phyloP scores from a whole-genome alignment of 2,329 filamentous ascomycete genomes.

The Trichocomaceae sp. region DNA sequence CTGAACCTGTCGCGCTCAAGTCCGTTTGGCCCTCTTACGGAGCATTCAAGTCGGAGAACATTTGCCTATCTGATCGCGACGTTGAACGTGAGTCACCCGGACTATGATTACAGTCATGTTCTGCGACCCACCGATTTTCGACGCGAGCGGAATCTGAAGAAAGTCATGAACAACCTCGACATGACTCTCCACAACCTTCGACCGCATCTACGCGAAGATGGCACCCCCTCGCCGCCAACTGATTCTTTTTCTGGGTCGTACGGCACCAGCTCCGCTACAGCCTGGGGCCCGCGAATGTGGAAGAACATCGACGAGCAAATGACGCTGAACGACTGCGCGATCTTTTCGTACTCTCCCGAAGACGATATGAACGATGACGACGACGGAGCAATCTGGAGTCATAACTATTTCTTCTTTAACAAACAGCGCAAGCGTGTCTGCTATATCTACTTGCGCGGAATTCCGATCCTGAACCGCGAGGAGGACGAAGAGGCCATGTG shows the following conservation, averaged over 20 bases:
- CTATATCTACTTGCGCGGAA: slow-evolving; percentile 86
- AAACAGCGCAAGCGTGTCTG: slow-evolving; percentile 84
- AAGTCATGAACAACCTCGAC: slow-evolving; percentile 81
- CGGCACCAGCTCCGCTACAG: slow-evolving; percentile 48
- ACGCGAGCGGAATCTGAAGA: slow-evolving; percentile 69
- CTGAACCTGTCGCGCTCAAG: slow-evolving; percentile 78
- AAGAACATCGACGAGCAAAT: slow-evolving; percentile 89
- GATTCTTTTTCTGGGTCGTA: slow-evolving; percentile 42
- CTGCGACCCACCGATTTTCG: slow-evolving; percentile 85
- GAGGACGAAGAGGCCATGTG: slow-evolving; percentile 44
- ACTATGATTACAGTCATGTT: slow-evolving; percentile 95
- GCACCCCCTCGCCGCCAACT: slow-evolving; percentile 34
- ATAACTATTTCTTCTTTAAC: slow-evolving; percentile 98
- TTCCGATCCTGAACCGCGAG: slow-evolving; percentile 64
- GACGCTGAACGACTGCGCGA: slow-evolving; percentile 77
- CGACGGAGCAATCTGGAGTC: slow-evolving; percentile 87
- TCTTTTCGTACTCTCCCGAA: slow-evolving; percentile 83
- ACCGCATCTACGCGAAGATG: slow-evolving; percentile 47
- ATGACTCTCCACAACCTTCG: slow-evolving; percentile 81
- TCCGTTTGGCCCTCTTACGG: slow-evolving; percentile 83
- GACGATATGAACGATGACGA: slow-evolving; percentile 91
- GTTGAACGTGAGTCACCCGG: slow-evolving; percentile 86
- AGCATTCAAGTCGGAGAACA: slow-evolving; percentile 79
- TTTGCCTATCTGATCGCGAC: slow-evolving; percentile 97
- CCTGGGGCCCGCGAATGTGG: slow-evolving; percentile 91